phyloP scores from a whole-genome alignment of 2,329 filamentous ascomycete genomes.

The Neonectria faginata region DNA sequence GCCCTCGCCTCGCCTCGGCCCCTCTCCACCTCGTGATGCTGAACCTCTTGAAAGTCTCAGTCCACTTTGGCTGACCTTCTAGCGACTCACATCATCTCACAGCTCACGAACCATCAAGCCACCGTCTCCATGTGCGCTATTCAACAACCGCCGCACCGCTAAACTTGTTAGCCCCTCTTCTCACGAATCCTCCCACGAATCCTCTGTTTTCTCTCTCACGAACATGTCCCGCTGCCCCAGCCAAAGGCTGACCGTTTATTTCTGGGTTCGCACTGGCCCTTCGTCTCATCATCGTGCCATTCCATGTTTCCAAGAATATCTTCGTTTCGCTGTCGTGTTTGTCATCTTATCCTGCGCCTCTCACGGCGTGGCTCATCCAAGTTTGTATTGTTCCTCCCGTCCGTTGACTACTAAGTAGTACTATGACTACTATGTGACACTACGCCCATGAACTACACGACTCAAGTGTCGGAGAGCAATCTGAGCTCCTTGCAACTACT shows the following conservation, averaged over 20 bases:
- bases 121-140: slow-evolving; percentile 29
- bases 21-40: slow-evolving; percentile 39
- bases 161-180: slow-evolving; percentile 28
- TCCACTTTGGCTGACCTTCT: slow-evolving; percentile 26
- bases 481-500: slow-evolving; percentile 4
- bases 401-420: neutral
- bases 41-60: slow-evolving; percentile 22
- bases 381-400: neutral
- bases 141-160: slow-evolving; percentile 34
- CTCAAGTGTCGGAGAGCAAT: slow-evolving; percentile 14
- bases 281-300: slow-evolving; percentile 5
- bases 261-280: slow-evolving; percentile 8
- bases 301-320: slow-evolving; percentile 5
- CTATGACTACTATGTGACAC: neutral
- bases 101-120: slow-evolving; percentile 40
- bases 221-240: slow-evolving; percentile 17
- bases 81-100: slow-evolving; percentile 28
- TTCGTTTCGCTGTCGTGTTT: slow-evolving; percentile 4
- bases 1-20: slow-evolving; percentile 29
- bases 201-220: no score
- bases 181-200: neutral
- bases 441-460: neutral
- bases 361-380: neutral
- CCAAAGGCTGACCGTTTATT: slow-evolving; percentile 19
- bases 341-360: slow-evolving; percentile 1